phyloP scores from a whole-genome alignment of 306 rosid genomes.

The Citrullus colocynthis region DNA sequence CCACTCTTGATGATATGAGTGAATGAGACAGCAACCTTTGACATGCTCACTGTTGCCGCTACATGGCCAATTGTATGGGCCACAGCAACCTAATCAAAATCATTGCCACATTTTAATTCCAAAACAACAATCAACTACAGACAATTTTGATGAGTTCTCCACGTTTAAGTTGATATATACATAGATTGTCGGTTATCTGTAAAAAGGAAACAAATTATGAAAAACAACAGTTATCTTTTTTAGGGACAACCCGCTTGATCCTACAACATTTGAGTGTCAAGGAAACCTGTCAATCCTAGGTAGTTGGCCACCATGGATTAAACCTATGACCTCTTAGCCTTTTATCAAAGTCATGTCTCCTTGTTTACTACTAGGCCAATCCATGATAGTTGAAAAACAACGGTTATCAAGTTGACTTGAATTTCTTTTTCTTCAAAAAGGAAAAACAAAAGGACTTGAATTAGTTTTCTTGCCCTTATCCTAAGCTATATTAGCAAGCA shows the following conservation, averaged over 20 bases:
- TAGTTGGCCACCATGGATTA: no score
- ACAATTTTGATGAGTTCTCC: background rate
- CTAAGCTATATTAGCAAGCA: conserved; percentile 21
- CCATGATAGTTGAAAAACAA: background rate
- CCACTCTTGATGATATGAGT: conserved; percentile 98
- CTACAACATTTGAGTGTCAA: no score
- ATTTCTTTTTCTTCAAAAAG: background rate
- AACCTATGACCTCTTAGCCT: no score
- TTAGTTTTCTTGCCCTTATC: conserved; percentile 17
- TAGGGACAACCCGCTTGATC: no score
- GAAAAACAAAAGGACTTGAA: background rate
- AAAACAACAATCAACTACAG: background rate
- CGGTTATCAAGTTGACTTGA: background rate
- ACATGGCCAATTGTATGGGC: conserved; percentile 98
- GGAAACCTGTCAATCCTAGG: no score
- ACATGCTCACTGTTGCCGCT: conserved; percentile 95
- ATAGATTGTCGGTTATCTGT: background rate
- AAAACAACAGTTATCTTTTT: background rate
- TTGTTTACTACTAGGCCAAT: no score
- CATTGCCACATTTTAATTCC: background rate
- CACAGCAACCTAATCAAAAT: conserved; percentile 59
- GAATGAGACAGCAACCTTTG: conserved; percentile 95
- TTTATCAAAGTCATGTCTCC: no score
- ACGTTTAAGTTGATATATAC: background rate
- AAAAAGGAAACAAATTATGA: background rate